Conservation (phyloP, 179 eudicot species). For the Vitellaria paradoxa region DNA sequence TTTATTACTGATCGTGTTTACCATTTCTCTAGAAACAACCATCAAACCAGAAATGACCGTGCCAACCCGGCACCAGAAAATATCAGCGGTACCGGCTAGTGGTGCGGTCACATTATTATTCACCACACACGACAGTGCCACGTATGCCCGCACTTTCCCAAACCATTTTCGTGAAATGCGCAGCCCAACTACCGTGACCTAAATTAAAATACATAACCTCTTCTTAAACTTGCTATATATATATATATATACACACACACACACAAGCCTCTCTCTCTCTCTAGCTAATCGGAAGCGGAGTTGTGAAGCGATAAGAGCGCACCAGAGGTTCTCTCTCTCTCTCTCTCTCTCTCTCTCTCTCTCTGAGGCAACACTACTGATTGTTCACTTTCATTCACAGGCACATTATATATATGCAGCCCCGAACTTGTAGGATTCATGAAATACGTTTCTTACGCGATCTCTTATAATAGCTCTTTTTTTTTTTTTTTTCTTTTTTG, state of each 20-base stretch:
- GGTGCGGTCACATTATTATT: too few relatives aligned
- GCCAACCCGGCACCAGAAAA: too few relatives aligned
- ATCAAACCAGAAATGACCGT: too few relatives aligned
- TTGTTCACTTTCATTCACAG: background rate
- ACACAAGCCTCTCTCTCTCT: too few relatives aligned
- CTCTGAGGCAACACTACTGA: too few relatives aligned
- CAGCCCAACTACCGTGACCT: background rate
- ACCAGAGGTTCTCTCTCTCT: conserved; percentile 11
- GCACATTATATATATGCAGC: background rate
- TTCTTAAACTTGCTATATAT: too few relatives aligned
- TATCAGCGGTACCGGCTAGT: too few relatives aligned
- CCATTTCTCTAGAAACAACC: too few relatives aligned
- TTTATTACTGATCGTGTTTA: too few relatives aligned
- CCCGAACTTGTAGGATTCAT: background rate
- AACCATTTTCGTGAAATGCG: background rate
- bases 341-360: background rate
- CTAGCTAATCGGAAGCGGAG: too few relatives aligned
- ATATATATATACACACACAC: too few relatives aligned
- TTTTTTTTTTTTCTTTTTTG: background rate
- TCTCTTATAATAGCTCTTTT: background rate
- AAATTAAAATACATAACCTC: background rate
- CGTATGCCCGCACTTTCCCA: background rate
- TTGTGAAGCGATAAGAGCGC: background rate
- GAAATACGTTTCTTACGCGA: background rate
- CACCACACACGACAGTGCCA: background rate